Percentiles rank a stretch among this genome's conserved stretches.
These are phyloP conservation scores for Marasmius fiardii DNA, from an alignment of 1,284 basidiomycete species.

Conservation along the genomic window DNA sequence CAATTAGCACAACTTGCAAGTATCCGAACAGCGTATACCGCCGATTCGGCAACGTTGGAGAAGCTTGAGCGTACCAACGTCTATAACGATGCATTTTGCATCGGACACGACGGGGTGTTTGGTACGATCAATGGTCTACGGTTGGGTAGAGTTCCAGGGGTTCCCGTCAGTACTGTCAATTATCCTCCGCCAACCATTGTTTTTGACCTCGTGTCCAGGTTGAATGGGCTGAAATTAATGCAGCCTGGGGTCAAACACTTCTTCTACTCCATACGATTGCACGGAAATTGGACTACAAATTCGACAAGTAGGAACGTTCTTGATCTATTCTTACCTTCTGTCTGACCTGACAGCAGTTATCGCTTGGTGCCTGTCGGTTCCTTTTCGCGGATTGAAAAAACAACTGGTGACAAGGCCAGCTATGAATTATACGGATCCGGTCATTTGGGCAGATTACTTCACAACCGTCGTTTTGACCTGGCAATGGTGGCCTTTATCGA, in stretches of 20 bases:
- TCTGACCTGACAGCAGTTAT: slow-evolving; percentile 51
- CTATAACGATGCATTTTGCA: slow-evolving; percentile 98
- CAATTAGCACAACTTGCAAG: slow-evolving; percentile 70
- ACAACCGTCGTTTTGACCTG: slow-evolving; percentile 93
- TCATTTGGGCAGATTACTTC: slow-evolving; percentile 82
- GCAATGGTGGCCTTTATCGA: slow-evolving; percentile 97
- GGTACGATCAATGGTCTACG: slow-evolving; percentile 97
- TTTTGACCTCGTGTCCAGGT: slow-evolving; percentile 46
- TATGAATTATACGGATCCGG: slow-evolving; percentile 92
- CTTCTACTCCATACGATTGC: slow-evolving; percentile 89
- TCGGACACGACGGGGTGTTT: slow-evolving; percentile 91
- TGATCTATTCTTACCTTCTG: slow-evolving; percentile 7
- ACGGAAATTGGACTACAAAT: slow-evolving; percentile 83
- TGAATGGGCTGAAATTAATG: slow-evolving; percentile 99
- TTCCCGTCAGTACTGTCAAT: slow-evolving; percentile 48
- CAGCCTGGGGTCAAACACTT: slow-evolving; percentile 97
- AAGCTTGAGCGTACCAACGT: slow-evolving; percentile 94
- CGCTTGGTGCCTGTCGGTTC: slow-evolving; percentile 90
- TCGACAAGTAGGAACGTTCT: slow-evolving; percentile 64
- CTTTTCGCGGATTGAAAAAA: slow-evolving; percentile 87
- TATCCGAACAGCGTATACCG: slow-evolving; percentile 71
- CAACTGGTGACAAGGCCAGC: slow-evolving; percentile 75
- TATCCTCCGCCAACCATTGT: not conserved
- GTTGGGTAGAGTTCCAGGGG: slow-evolving; percentile 80
- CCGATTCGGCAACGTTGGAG: slow-evolving; percentile 73